Evolutionary conservation across 2,329 filamentous ascomycete genomes (phyloP), one percentile per base, ranked within the genome.

Genomic region (Trichoderma harzianum): DNA sequence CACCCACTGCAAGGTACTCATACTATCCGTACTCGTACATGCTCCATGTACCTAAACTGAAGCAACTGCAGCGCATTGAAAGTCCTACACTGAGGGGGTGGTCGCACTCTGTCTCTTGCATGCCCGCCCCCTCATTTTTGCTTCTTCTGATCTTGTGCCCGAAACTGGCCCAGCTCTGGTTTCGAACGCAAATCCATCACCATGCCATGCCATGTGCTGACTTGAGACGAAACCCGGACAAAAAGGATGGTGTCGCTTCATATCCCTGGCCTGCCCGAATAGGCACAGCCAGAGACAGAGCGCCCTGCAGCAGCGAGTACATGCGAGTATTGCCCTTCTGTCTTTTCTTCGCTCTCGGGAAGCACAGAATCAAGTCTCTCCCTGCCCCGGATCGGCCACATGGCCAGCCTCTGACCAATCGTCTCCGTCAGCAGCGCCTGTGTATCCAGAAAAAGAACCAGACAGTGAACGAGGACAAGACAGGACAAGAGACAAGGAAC

Each of bases 401-500:
- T 69, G 64, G 70, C 58, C 32, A 28, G 57, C 14, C 43, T 30
- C 69, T 30, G 72, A 58, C 79, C 79, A 80, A 80, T 80, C 63
- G 71, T 63, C 55, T 62, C 39, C 67, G 57, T 73, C 71, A 72
- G 62, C 63, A 32, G 53, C 12, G 73, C 77, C 75, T 64, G 75
- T 74, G 65, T 68, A 30, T 57, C 64, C 64, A 62, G 39, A 28
- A 57, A 57, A 57, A 57, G 21, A 36, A 36, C 14, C 34, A 36
- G 34, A 34, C 10, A 18, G 30, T 10, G 57, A 32, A 2, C 5
- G 18, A 61, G 30, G 14, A 60, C 18, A 32, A 32, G 32, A 60
- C 30, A 32, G 30, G 30, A 36, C 34, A 36, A 36, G 16, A 39
- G 12, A 34, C 30, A 61, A 21, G 60, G 64, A 51, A 51, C 61